Evolutionary conservation across 768 basidiomycete species (phyloP), one percentile per base, ranked within the genome.

Genomic region (Agrocybe pediades): DNA sequence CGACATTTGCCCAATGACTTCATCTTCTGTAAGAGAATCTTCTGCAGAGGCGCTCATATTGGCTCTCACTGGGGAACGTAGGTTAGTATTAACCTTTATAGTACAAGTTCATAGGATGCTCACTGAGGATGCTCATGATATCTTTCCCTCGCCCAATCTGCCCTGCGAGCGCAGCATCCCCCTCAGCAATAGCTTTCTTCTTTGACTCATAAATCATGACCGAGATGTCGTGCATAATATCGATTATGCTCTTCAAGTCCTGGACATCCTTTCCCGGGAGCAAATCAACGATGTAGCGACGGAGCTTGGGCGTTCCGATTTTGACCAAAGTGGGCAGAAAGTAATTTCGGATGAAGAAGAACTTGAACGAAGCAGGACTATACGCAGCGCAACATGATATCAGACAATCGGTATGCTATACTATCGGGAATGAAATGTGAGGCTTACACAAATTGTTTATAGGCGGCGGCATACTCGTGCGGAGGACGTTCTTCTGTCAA

Each of bases 41-140:
- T 62, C 62, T n/a, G 62, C 62, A 8, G 64, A 57, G 1, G 71
- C 68, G 9, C 57, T 53, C 64, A 73, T 66, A 51, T 76, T 77
- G 6, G 67, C 70, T 54, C 64, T 67, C 49, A 77, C 77, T 77
- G 49, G n/a, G 42, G 5, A 21, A n/a, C n/a, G 6, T 2, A 29
- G 13, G 11, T 16, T 21, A n/a, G n/a, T 36, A 9, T 26, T n/a
- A 13, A 41, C 3, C 2, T 15, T 16, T 26, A 17, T 6, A 40
- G 11, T 3, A 9, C 9, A 41, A 20, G 21, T n/a, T 40, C 7
- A 19, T 13, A 24, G 13, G 17, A 56, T n/a, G n/a, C 76, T 40
- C 56, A 82, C 79, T 63, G 25, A 81, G 58, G 40, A 79, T 68
- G 50, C 74, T 79, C 56, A 80, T 67, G 19, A 82, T 71, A 57